Base-by-base conservation (phyloP, 768 basidiomycete genomes). In the Steccherinum ochraceum region DNA sequence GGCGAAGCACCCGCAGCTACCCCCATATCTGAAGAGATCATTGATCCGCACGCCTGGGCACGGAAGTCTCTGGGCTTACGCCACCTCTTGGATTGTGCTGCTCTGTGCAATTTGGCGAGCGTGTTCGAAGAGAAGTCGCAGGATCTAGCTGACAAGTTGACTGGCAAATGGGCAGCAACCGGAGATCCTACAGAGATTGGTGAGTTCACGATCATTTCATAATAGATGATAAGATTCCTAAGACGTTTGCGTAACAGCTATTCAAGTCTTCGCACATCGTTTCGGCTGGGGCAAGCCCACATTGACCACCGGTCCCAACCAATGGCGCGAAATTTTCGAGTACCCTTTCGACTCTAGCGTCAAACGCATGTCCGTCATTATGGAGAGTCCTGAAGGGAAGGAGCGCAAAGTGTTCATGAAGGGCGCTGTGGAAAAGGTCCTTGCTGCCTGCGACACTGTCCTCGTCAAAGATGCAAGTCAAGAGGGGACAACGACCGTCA, bases 161-260 rank as follows among this genome's bases (percentile, higher is more conserved):
- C n/a, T n/a, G n/a, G n/a, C n/a, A n/a, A n/a, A n/a, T n/a, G 63
- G 77, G 73, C 52, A 59, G 74, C 76, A 10, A 75, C 72, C 40
- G 79, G 79, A 20, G 79, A 79, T 54, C 77, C 79, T 2, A 79
- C 79, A 1, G 77, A 80, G 56, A 72, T 78, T n/a, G n/a, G n/a
- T n/a, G n/a, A n/a, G n/a, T n/a, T n/a, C n/a, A n/a, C n/a, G n/a
- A n/a, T n/a, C n/a, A n/a, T n/a, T n/a, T n/a, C n/a, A n/a, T n/a
- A n/a, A n/a, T n/a, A n/a, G n/a, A n/a, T n/a, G n/a, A n/a, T n/a
- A n/a, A n/a, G n/a, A n/a, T n/a, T n/a, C n/a, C n/a, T n/a, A n/a
- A n/a, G n/a, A n/a, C n/a, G n/a, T n/a, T n/a, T n/a, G n/a, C n/a
- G n/a, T n/a, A n/a, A n/a, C n/a, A n/a, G 78, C 78, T 3, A 69